Percentiles rank a stretch among this genome's conserved stretches.
Evolutionary conservation across 345 rosid species (phyloP).

Genomic region (Euphorbia lathyris): DNA sequence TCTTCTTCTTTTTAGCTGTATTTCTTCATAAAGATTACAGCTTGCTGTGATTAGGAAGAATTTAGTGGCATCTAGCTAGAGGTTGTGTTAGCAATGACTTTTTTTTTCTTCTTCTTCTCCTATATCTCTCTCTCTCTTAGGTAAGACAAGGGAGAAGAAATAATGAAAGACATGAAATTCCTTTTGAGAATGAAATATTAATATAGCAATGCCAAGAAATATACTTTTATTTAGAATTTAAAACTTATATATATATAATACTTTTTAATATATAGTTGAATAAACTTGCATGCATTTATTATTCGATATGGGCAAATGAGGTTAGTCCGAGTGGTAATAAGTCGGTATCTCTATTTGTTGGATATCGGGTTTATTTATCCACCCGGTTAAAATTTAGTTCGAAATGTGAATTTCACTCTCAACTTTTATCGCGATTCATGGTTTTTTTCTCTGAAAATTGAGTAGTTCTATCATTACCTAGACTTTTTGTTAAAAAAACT

Average conservation of each 20-base stretch:
- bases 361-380: too few species aligned
- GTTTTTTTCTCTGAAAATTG: too few species aligned
- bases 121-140: constrained; percentile 3
- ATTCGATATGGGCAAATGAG: background rate
- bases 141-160: background rate
- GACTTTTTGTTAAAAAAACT: too few species aligned
- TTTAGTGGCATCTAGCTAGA: constrained; percentile 22
- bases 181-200: constrained; percentile 4
- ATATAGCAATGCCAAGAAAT: constrained; percentile 10
- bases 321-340: too few species aligned
- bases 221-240: constrained; percentile 11
- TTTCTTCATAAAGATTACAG: constrained; percentile 25
- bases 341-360: too few species aligned
- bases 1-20: constrained; percentile 18
- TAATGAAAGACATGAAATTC: constrained; percentile 6
- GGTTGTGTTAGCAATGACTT: constrained; percentile 10
- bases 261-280: background rate
- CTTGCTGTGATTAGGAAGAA: constrained; percentile 26
- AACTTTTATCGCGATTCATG: too few species aligned
- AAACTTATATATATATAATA: constrained; percentile 18
- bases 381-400: too few species aligned
- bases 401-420: too few species aligned
- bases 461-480: too few species aligned
- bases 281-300: constrained; percentile 5
- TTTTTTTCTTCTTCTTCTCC: background rate